phyloP scores from a whole-genome alignment of 768 basidiomycete species.

The Plicaturopsis crispa region DNA sequence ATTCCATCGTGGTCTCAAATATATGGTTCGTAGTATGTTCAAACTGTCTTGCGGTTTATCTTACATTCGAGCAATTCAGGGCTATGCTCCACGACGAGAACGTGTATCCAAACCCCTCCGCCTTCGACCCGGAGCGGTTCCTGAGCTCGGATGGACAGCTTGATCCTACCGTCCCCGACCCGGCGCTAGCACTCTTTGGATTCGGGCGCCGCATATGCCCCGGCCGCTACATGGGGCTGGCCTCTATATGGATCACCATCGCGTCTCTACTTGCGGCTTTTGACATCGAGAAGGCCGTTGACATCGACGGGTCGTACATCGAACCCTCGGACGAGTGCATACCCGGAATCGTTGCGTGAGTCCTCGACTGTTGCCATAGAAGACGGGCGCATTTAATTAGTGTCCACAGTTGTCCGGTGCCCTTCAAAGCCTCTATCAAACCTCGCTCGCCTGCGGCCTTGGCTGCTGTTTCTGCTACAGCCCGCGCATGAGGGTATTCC shows the following conservation, averaged over 20 bases:
- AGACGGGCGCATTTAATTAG: too few species aligned
- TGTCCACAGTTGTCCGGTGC: too few species aligned
- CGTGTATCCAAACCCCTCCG: slow-evolving; percentile 22
- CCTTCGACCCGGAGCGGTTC: slow-evolving; percentile 32
- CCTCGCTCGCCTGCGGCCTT: too few species aligned
- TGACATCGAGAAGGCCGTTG: slow-evolving; percentile 24
- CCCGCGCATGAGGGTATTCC: too few species aligned
- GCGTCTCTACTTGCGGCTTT: slow-evolving; percentile 37
- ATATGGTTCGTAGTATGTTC: slow-evolving; percentile 18
- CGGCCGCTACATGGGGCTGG: slow-evolving; percentile 44
- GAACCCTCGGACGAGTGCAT: too few species aligned
- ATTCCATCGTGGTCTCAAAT: slow-evolving; percentile 24
- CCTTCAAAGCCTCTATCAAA: too few species aligned
- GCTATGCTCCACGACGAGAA: slow-evolving; percentile 31
- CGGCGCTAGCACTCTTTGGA: slow-evolving; percentile 21
- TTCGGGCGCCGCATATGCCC: slow-evolving; percentile 39
- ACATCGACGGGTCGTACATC: slow-evolving; percentile 14
- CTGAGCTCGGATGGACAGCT: slow-evolving; percentile 24
- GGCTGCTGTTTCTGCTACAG: too few species aligned
- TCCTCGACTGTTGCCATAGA: too few species aligned
- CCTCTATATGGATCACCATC: slow-evolving; percentile 36
- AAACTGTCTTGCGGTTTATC: too few species aligned
- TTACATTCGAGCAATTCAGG: too few species aligned
- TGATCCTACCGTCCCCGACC: slow-evolving; percentile 18
- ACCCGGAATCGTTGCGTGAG: too few species aligned